Conservation (phyloP, 768 basidiomycete genomes). For the Phanerochaete carnosa region DNA sequence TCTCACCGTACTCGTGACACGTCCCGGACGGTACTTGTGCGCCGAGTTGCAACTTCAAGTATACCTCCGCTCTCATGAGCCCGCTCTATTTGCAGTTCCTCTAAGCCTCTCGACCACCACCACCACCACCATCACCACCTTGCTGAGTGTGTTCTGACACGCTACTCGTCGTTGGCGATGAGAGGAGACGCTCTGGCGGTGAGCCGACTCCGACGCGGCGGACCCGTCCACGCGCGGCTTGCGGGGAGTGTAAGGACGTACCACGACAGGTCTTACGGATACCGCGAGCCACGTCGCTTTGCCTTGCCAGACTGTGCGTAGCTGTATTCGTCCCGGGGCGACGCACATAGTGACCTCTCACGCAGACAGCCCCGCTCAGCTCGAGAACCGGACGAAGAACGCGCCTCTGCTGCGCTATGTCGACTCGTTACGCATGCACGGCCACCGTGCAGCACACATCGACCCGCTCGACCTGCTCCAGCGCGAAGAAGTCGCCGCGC, state of each 20-base stretch:
- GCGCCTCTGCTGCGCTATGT: constrained; percentile 84
- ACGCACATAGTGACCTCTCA: not conserved
- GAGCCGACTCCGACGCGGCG: not conserved
- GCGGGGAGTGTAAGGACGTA: constrained; percentile 31
- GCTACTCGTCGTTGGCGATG: not conserved
- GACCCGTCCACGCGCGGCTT: not conserved
- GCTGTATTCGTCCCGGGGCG: not conserved
- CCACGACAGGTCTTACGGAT: constrained; percentile 81
- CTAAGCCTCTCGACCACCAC: not conserved
- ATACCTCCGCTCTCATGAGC: not conserved
- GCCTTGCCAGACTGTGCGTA: constrained; percentile 70
- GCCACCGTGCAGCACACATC: constrained; percentile 80
- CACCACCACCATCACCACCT: not conserved
- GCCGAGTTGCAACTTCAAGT: not conserved
- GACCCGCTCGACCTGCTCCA: constrained; percentile 88
- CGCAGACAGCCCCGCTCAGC: constrained; percentile 60
- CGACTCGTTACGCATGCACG: constrained; percentile 82
- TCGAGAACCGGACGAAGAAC: constrained; percentile 66
- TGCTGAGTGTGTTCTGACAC: not conserved
- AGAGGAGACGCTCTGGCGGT: not conserved
- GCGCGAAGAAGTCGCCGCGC: constrained; percentile 74
- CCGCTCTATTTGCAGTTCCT: not conserved
- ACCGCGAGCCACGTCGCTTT: constrained; percentile 60
- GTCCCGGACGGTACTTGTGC: constrained; percentile 4
- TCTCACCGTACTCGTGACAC: not conserved